These are phyloP conservation scores for Pyrenophora teres DNA, from an alignment of 2,329 filamentous ascomycete genomes.

Conservation along the genomic window DNA sequence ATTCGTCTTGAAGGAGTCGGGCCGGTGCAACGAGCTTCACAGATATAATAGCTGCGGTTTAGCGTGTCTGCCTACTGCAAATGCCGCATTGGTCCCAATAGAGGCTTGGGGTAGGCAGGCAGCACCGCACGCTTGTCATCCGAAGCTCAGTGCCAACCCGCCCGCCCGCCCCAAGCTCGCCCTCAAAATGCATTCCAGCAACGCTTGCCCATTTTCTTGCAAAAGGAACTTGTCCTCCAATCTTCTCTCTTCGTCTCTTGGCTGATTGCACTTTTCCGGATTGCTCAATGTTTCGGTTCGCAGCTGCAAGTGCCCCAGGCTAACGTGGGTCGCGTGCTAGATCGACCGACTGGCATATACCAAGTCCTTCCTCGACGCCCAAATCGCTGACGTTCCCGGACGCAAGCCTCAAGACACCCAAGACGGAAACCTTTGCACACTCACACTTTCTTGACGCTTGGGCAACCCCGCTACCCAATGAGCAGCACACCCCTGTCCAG, in stretches of 20 bases:
- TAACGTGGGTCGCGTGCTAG: constrained; percentile 46
- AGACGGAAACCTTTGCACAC: constrained; percentile 47
- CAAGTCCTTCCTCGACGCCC: constrained; percentile 56
- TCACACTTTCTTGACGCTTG: constrained; percentile 58
- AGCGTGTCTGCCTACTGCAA: constrained; percentile 33
- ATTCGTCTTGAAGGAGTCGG: constrained; percentile 11
- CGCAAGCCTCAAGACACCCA: constrained; percentile 52
- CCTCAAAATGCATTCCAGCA: constrained; percentile 27
- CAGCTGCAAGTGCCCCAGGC: constrained; percentile 37
- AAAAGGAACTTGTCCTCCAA: constrained; percentile 8
- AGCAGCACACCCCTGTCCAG: constrained; percentile 49
- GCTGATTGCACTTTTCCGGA: constrained; percentile 13
- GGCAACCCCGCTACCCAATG: constrained; percentile 51
- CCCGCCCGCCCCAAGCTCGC: constrained; percentile 26
- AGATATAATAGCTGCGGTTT: constrained; percentile 12
- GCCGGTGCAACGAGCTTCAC: constrained; percentile 21
- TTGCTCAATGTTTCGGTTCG: constrained; percentile 6
- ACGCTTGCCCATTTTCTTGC: constrained; percentile 12
- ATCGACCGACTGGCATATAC: constrained; percentile 55
- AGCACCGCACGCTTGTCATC: constrained; percentile 43
- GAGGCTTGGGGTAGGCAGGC: constrained; percentile 40
- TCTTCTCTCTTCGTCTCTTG: constrained; percentile 6
- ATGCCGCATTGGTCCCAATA: constrained; percentile 23
- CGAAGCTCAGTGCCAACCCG: constrained; percentile 32
- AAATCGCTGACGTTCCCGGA: constrained; percentile 50